Conservation (phyloP, 1,284 basidiomycete genomes). For the Heterobasidion annosum region DNA sequence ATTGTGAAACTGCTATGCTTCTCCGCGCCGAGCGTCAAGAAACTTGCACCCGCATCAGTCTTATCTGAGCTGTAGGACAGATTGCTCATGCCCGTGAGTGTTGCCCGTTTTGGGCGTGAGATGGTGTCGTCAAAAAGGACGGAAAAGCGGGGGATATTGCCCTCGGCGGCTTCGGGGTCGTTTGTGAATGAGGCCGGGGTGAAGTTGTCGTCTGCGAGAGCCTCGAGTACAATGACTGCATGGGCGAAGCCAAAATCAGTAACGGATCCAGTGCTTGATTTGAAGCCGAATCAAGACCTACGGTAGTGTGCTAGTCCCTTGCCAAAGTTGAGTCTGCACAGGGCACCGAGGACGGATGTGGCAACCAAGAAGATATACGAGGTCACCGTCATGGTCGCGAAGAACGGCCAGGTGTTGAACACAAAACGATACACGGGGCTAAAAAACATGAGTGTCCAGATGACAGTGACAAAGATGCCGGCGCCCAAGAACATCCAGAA, state of each 20-base stretch:
- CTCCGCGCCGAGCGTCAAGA: background rate
- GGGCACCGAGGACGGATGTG: background rate
- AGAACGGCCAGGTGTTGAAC: background rate
- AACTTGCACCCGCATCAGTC: background rate
- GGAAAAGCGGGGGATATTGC: background rate
- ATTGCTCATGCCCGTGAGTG: background rate
- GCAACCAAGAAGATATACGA: background rate
- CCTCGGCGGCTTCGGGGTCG: background rate
- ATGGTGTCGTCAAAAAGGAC: background rate
- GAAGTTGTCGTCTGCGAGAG: background rate
- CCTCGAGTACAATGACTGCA: background rate
- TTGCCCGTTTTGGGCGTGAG: background rate
- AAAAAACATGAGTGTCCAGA: background rate
- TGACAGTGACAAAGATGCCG: background rate
- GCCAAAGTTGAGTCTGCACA: background rate
- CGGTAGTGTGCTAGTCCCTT: background rate
- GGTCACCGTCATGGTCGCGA: background rate
- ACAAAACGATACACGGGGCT: background rate
- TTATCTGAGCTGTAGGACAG: background rate
- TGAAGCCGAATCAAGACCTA: background rate
- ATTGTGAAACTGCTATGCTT: background rate
- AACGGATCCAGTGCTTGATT: background rate
- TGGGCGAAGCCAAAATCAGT: too few species aligned
- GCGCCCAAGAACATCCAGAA: background rate
- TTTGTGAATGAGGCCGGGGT: background rate